Conservation (phyloP, 495 filamentous ascomycete species). For the Neurospora terricola region DNA sequence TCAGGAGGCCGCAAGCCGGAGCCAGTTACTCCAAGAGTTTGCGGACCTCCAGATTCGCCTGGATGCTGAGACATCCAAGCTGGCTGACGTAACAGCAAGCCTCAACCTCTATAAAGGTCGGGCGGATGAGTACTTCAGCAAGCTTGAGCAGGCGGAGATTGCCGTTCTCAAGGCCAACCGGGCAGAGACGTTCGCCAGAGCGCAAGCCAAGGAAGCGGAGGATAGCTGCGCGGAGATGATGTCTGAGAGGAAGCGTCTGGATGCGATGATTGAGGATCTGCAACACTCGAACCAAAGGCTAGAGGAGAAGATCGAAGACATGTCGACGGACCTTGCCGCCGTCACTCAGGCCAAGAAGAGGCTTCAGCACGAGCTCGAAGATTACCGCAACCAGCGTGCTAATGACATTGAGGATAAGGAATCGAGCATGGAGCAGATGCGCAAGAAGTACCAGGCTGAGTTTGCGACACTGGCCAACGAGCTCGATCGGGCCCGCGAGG, state of each 20-base stretch:
- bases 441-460: conserved; percentile 94
- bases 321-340: conserved; percentile 78
- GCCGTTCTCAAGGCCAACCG: conserved; percentile 84
- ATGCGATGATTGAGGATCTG: conserved; percentile 78
- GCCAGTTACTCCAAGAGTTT: conserved; percentile 84
- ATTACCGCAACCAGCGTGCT: conserved; percentile 88
- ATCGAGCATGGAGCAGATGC: conserved; percentile 89
- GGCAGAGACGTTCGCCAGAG: conserved; percentile 88
- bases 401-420: conserved; percentile 98
- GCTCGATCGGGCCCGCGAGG: conserved; percentile 87
- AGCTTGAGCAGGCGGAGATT: conserved; percentile 94
- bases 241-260: conserved; percentile 86
- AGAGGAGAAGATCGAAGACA: conserved; percentile 85
- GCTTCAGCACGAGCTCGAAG: conserved; percentile 94
- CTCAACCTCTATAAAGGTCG: conserved; percentile 85
- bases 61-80: conserved; percentile 78
- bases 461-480: conserved; percentile 83
- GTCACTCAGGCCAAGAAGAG: conserved; percentile 88
- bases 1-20: conserved; percentile 73
- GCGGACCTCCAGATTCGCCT: conserved; percentile 89
- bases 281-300: conserved; percentile 80
- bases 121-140: conserved; percentile 94
- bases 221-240: conserved; percentile 84
- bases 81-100: conserved; percentile 73
- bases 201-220: conserved; percentile 80